These are phyloP conservation scores for Litchi chinensis DNA, from an alignment of 345 rosid genomes.

Conservation along the genomic window DNA sequence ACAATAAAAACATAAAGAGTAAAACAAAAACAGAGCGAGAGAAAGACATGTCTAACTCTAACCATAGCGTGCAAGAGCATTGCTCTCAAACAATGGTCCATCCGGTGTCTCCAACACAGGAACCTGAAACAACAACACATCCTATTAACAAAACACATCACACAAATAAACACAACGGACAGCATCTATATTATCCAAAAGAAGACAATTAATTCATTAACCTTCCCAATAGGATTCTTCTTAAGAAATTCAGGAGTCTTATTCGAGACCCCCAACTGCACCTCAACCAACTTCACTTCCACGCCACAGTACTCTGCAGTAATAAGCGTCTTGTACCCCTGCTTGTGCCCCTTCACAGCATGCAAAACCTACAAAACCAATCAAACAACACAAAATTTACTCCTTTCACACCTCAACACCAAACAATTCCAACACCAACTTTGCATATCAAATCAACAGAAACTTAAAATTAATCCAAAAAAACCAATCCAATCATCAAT, in stretches of 20 bases:
- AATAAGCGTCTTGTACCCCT: conserved; percentile 67
- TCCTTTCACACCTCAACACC: neutral
- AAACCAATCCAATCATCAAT: too few relatives aligned
- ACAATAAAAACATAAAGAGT: neutral
- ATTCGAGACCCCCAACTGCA: conserved; percentile 81
- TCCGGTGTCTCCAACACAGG: conserved; percentile 97
- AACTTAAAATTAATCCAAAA: too few relatives aligned
- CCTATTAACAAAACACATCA: neutral
- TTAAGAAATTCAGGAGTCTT: conserved; percentile 79
- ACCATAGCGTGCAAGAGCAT: conserved; percentile 95
- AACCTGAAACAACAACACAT: conserved; percentile 44
- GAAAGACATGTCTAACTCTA: conserved; percentile 6
- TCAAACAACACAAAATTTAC: conserved; percentile 2
- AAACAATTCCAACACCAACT: neutral
- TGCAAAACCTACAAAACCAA: conserved; percentile 53
- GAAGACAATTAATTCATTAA: conserved; percentile 1
- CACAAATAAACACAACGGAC: neutral
- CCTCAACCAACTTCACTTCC: conserved; percentile 52
- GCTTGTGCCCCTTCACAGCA: conserved; percentile 58
- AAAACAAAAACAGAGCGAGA: neutral
- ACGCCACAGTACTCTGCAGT: conserved; percentile 83
- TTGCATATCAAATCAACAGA: too few relatives aligned
- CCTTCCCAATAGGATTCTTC: conserved; percentile 98
- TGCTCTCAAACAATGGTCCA: conserved; percentile 91
- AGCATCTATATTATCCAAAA: neutral